A percentile compares a stretch with the other conserved stretches of the same genome.
Evolutionary conservation across 2,329 filamentous ascomycete species (phyloP).

Genomic region (Fusarium camptoceras): DNA sequence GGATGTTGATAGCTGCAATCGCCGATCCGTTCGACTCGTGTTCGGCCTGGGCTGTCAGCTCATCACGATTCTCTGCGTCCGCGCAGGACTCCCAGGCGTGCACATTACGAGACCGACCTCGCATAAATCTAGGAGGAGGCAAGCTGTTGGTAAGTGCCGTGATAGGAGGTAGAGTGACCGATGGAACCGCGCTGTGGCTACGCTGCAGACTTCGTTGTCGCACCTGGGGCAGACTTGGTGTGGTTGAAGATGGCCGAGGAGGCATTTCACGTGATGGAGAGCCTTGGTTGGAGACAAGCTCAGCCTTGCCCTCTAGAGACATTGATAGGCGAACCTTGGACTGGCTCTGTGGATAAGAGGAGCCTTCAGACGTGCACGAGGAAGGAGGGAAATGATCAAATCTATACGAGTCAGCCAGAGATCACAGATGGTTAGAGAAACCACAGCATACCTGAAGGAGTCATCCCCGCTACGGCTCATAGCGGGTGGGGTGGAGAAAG

Average conservation of each 20-base stretch:
- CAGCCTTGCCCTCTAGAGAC: slow-evolving; percentile 91
- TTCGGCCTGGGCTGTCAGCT: slow-evolving; percentile 83
- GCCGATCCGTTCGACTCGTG: slow-evolving; percentile 84
- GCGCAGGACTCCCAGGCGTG: slow-evolving; percentile 93
- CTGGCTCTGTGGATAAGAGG: slow-evolving; percentile 52
- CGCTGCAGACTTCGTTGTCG: slow-evolving; percentile 70
- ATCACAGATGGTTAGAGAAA: neutral
- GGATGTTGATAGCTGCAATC: slow-evolving; percentile 81
- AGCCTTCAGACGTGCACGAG: slow-evolving; percentile 56
- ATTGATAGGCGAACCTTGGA: slow-evolving; percentile 79
- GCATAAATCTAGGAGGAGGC: slow-evolving; percentile 67
- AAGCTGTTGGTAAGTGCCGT: slow-evolving; percentile 64
- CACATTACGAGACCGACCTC: slow-evolving; percentile 85
- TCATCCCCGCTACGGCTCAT: slow-evolving; percentile 56
- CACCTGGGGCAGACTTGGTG: slow-evolving; percentile 61
- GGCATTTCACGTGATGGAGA: slow-evolving; percentile 70
- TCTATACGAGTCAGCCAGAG: slow-evolving; percentile 47
- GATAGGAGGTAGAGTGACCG: slow-evolving; percentile 68
- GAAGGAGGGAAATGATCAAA: slow-evolving; percentile 59
- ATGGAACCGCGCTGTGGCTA: slow-evolving; percentile 75
- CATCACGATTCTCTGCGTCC: slow-evolving; percentile 81
- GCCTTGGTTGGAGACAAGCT: slow-evolving; percentile 77
- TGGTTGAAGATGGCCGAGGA: slow-evolving; percentile 60
- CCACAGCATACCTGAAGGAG: slow-evolving; percentile 58
- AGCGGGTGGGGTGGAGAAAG: slow-evolving; percentile 63